These are phyloP conservation scores for Russula vinacea DNA, from an alignment of 768 basidiomycete genomes.

Conservation along the genomic window DNA sequence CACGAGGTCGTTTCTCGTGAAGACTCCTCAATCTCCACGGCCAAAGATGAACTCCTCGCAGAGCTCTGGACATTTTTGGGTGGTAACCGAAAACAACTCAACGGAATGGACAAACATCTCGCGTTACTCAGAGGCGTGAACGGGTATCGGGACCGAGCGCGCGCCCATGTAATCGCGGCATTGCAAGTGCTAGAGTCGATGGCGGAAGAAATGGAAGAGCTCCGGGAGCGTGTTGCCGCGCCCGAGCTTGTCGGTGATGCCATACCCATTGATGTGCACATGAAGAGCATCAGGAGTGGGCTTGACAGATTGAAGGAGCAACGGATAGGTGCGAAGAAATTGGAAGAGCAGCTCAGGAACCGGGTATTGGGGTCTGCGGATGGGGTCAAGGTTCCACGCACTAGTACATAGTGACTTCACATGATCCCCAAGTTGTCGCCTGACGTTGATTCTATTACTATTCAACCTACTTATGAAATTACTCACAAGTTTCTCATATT, in stretches of 20 bases:
- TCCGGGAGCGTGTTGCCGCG: constrained; percentile 67
- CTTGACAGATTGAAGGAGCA: constrained; percentile 60
- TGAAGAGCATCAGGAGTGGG: constrained; percentile 65
- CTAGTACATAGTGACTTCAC: neutral
- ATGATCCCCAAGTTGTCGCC: neutral
- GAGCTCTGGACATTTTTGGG: constrained; percentile 70
- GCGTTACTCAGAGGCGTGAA: constrained; percentile 53
- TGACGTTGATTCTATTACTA: neutral
- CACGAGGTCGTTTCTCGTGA: constrained; percentile 62
- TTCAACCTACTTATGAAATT: neutral
- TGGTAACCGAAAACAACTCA: constrained; percentile 51
- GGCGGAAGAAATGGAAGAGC: constrained; percentile 72
- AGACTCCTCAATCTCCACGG: constrained; percentile 44
- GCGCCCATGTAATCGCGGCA: constrained; percentile 62
- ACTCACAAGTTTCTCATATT: neutral
- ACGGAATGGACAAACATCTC: constrained; percentile 51
- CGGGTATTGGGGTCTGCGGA: constrained; percentile 10
- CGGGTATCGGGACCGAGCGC: constrained; percentile 57
- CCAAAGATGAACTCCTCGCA: constrained; percentile 54
- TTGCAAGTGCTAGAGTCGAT: constrained; percentile 58
- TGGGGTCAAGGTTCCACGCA: neutral
- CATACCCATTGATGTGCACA: constrained; percentile 70
- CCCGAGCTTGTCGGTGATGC: constrained; percentile 59
- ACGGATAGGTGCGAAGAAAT: constrained; percentile 48
- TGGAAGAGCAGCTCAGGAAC: constrained; percentile 45